These are phyloP conservation scores for Pyrenophora teres DNA, from an alignment of 2,329 filamentous ascomycete species.

Conservation along the genomic window DNA sequence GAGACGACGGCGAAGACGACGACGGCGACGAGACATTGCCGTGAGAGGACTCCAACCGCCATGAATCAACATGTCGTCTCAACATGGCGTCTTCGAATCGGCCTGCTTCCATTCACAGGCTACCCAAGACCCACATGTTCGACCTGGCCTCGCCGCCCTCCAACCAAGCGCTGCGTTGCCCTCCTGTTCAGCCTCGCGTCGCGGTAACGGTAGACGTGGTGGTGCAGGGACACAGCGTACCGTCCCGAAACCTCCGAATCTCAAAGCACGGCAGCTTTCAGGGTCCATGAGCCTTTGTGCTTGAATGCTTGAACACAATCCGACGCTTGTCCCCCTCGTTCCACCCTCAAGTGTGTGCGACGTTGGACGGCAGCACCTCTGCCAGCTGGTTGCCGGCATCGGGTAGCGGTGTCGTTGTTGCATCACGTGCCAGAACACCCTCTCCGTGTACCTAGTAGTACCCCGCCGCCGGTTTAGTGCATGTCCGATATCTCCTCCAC, in stretches of 20 bases:
- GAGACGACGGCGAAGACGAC: neutral
- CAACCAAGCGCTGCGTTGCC: conserved; percentile 26
- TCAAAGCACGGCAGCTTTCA: conserved; percentile 2
- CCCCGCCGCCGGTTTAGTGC: neutral
- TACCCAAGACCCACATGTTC: conserved; percentile 25
- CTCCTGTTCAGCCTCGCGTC: conserved; percentile 31
- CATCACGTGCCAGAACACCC: neutral
- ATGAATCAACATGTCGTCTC: neutral
- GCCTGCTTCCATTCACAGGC: conserved; percentile 32
- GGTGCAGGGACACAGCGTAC: conserved; percentile 11
- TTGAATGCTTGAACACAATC: too few relatives aligned
- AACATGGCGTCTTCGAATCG: conserved; percentile 31
- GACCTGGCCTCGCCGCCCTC: conserved; percentile 11
- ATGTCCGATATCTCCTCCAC: neutral
- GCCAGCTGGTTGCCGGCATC: conserved; percentile 9
- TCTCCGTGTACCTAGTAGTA: neutral
- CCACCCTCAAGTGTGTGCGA: conserved; percentile 4
- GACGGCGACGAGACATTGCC: too few relatives aligned
- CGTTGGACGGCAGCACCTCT: neutral
- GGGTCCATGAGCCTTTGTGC: conserved; percentile 1
- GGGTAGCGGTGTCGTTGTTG: conserved; percentile 8
- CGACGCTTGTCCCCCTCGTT: neutral
- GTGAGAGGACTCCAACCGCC: too few relatives aligned
- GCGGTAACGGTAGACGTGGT: conserved; percentile 17
- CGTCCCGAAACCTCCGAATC: conserved; percentile 13